phyloP scores from a whole-genome alignment of 768 basidiomycete genomes.

The Podaxis carcinomalis region DNA sequence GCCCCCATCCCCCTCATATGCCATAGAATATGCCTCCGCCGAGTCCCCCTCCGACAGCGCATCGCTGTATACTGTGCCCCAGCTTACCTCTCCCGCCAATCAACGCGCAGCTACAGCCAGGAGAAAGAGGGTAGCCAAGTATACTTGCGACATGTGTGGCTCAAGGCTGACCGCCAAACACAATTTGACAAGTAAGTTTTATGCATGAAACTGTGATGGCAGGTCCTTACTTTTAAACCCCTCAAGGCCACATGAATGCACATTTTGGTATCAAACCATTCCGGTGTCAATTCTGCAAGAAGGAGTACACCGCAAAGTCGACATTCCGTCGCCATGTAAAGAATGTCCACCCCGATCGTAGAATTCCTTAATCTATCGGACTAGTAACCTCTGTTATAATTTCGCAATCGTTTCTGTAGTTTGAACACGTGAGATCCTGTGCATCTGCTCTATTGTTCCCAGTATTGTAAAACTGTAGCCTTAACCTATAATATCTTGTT shows the following conservation, averaged over 20 bases:
- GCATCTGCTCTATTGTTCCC: neutral
- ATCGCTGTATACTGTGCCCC: neutral
- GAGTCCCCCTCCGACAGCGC: neutral
- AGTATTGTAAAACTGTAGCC: neutral
- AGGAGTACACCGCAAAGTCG: slow-evolving; percentile 14
- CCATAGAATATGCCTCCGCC: neutral
- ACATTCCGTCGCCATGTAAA: slow-evolving; percentile 13
- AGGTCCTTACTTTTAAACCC: neutral
- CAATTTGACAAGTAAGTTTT: slow-evolving; percentile 22
- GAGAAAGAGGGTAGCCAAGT: slow-evolving; percentile 18
- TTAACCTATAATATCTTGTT: too few relatives aligned
- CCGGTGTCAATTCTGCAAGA: slow-evolving; percentile 10
- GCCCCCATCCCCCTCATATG: neutral
- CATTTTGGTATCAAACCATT: slow-evolving; percentile 16
- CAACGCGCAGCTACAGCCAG: slow-evolving; percentile 10
- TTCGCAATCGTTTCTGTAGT: neutral
- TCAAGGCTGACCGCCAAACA: slow-evolving; percentile 24
- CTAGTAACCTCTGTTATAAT: neutral
- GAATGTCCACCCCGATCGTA: slow-evolving; percentile 10
- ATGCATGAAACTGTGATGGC: neutral
- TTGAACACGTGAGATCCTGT: neutral
- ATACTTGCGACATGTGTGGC: slow-evolving; percentile 19
- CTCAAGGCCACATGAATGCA: slow-evolving; percentile 13
- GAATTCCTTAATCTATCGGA: slow-evolving; percentile 5
- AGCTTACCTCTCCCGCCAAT: slow-evolving; percentile 6